These are phyloP conservation scores for Lolium rigidum DNA, from an alignment of 176 grass and related monocot genomes.

Conservation along the genomic window DNA sequence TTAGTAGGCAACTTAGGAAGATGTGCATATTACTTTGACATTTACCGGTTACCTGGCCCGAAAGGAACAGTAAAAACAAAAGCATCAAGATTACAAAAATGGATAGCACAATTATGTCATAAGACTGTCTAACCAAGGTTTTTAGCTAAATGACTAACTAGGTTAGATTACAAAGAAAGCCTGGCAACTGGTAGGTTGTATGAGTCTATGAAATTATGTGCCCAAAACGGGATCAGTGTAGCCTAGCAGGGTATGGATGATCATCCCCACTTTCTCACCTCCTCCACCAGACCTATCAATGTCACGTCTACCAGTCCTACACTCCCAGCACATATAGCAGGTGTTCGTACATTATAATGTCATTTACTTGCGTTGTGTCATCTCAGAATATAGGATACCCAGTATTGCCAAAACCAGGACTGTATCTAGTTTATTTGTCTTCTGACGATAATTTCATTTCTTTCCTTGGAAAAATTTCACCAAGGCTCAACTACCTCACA, in stretches of 20 bases:
- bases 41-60: not conserved
- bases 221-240: slow-evolving; percentile 11
- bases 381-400: not conserved
- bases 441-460: not conserved
- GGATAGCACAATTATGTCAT: not conserved
- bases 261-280: slow-evolving; percentile 25
- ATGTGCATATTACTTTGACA: not conserved
- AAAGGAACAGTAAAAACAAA: slow-evolving; percentile 3
- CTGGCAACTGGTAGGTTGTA: slow-evolving; percentile 4
- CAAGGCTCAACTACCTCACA: not conserved
- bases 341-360: not conserved
- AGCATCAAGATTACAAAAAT: not conserved
- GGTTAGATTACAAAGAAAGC: too few relatives aligned
- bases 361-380: slow-evolving; percentile 5
- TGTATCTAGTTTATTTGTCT: not conserved
- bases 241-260: slow-evolving; percentile 25
- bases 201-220: not conserved
- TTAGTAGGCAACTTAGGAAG: not conserved
- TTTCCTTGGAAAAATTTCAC: not conserved
- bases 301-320: not conserved
- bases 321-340: not conserved
- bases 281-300: not conserved
- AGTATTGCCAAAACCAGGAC: slow-evolving; percentile 17
- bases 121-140: not conserved
- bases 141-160: too few relatives aligned